Percentiles rank a stretch among this genome's conserved stretches.
phyloP scores from a whole-genome alignment of 768 basidiomycete species.

The Russula emetica region DNA sequence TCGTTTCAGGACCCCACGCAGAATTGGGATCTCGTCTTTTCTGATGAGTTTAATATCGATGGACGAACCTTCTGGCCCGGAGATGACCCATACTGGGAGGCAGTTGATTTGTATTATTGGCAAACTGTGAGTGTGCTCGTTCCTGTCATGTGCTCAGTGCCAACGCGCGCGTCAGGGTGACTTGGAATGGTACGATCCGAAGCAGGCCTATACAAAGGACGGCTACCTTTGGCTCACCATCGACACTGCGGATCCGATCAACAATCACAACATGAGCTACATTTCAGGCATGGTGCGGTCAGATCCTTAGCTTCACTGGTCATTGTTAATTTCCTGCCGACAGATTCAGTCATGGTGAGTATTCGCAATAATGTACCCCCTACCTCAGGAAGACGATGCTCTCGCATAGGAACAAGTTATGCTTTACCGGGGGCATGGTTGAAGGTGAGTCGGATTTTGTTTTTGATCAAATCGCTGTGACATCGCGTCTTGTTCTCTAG shows the following conservation, averaged over 20 bases:
- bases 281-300: slow-evolving; percentile 35
- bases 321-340: neutral
- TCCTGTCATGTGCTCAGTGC: neutral
- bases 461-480: neutral
- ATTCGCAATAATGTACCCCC: neutral
- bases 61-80: slow-evolving; percentile 43
- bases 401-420: slow-evolving; percentile 57
- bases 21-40: slow-evolving; percentile 41
- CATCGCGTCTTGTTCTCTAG: slow-evolving; percentile 3
- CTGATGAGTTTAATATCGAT: slow-evolving; percentile 44
- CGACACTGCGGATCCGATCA: slow-evolving; percentile 34
- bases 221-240: slow-evolving; percentile 51
- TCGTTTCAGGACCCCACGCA: slow-evolving; percentile 34
- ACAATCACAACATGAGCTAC: slow-evolving; percentile 48
- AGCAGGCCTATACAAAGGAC: slow-evolving; percentile 45
- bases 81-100: slow-evolving; percentile 46
- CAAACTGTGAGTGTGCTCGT: slow-evolving; percentile 46
- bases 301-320: slow-evolving; percentile 22
- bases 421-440: slow-evolving; percentile 75
- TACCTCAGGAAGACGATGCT: slow-evolving; percentile 23
- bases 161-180: slow-evolving; percentile 31
- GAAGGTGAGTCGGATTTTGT: slow-evolving; percentile 36
- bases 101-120: slow-evolving; percentile 43
- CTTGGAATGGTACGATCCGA: slow-evolving; percentile 60
- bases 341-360: slow-evolving; percentile 35